phyloP scores from a whole-genome alignment of 2,329 filamentous ascomycete species.

The Shiraia sp. region DNA sequence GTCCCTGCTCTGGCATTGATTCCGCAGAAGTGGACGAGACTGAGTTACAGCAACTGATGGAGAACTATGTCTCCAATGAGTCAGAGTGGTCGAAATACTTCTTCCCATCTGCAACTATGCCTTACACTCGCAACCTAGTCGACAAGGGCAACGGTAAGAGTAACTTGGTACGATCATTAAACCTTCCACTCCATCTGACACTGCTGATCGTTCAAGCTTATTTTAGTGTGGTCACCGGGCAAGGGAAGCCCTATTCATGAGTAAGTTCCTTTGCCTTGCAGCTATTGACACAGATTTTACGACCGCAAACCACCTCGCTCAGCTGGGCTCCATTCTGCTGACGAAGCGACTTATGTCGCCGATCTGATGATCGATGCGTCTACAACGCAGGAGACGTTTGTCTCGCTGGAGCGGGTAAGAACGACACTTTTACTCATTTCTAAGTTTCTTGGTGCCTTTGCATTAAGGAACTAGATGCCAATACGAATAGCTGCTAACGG shows the following conservation, averaged over 20 bases:
- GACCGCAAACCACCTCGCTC: constrained; percentile 1
- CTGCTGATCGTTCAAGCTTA: constrained; percentile 59
- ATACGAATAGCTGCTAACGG: constrained; percentile 5
- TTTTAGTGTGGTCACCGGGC: constrained; percentile 87
- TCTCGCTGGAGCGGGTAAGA: constrained; percentile 35
- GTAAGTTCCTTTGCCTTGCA: constrained; percentile 27
- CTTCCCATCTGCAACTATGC: constrained; percentile 68
- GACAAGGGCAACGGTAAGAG: constrained; percentile 85
- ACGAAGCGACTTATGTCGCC: constrained; percentile 35
- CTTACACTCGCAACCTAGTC: constrained; percentile 87
- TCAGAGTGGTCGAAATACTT: constrained; percentile 76
- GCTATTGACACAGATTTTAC: constrained; percentile 19
- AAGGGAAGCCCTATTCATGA: constrained; percentile 87
- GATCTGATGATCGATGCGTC: constrained; percentile 34
- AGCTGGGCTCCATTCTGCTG: no score
- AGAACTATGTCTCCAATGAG: constrained; percentile 69
- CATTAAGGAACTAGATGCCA: background rate
- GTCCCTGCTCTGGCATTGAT: constrained; percentile 78
- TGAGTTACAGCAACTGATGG: constrained; percentile 73
- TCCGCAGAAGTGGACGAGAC: constrained; percentile 79
- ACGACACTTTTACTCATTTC: constrained; percentile 9
- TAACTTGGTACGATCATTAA: constrained; percentile 63
- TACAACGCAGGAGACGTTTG: constrained; percentile 28
- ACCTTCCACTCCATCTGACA: background rate
- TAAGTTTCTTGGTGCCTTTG: background rate